Conservation (phyloP, 495 filamentous ascomycete genomes). For the Apiosordaria backusii region DNA sequence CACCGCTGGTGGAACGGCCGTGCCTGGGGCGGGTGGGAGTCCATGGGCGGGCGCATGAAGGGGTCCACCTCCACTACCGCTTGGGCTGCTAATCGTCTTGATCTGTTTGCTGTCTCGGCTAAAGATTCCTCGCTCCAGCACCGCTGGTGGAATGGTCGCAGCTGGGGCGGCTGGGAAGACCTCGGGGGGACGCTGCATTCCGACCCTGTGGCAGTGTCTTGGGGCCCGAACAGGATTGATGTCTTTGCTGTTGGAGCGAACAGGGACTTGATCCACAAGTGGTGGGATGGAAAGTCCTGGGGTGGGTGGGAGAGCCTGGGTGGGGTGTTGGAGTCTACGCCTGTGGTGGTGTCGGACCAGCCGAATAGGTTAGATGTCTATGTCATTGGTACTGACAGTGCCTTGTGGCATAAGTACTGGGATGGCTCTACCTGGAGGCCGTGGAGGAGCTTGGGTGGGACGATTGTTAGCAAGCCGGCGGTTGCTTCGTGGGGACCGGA, state of each 20-base stretch:
- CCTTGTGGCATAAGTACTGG: conserved; percentile 23
- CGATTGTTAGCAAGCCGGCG: conserved; percentile 22
- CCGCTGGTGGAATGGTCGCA: conserved; percentile 32
- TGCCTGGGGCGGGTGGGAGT: conserved; percentile 25
- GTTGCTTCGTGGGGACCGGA: conserved; percentile 33
- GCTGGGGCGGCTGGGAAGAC: conserved; percentile 29
- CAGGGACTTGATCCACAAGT: conserved; percentile 23
- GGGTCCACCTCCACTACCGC: conserved; percentile 20
- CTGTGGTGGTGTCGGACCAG: conserved; percentile 29
- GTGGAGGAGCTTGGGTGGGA: conserved; percentile 29
- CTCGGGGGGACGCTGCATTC: conserved; percentile 25
- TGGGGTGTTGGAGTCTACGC: conserved; percentile 17
- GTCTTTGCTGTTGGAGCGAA: conserved; percentile 25
- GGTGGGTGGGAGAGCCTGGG: conserved; percentile 22
- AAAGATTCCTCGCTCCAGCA: conserved; percentile 24
- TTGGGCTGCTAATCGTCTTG: conserved; percentile 25
- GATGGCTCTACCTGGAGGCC: conserved; percentile 19
- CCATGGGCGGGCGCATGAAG: conserved; percentile 24
- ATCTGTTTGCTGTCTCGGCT: conserved; percentile 29
- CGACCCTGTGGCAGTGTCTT: conserved; percentile 24
- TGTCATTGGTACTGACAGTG: conserved; percentile 25
- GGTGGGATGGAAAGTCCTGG: conserved; percentile 22
- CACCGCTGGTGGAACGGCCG: conserved; percentile 14
- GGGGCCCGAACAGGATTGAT: conserved; percentile 29
- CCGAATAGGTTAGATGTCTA: conserved; percentile 33